Evolutionary conservation across 306 rosid species (phyloP).

Genomic region (Betula pendula): DNA sequence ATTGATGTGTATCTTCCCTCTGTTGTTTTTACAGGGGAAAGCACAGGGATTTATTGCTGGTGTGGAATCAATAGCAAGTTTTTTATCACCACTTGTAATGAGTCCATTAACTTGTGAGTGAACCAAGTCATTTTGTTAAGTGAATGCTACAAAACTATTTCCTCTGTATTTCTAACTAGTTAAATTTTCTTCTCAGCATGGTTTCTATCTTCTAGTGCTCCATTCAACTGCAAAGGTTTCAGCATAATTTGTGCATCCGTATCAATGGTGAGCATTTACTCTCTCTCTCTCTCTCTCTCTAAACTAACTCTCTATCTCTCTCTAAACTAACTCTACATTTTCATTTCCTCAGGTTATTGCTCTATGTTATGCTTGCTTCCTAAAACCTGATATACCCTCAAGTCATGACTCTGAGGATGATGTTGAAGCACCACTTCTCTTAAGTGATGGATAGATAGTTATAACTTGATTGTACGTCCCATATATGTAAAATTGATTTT

Average conservation of each 20-base stretch:
- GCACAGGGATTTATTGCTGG: constrained; percentile 86
- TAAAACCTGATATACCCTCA: constrained; percentile 29
- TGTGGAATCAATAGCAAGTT: constrained; percentile 64
- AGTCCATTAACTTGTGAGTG: constrained; percentile 82
- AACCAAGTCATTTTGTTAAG: neutral
- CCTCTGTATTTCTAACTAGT: neutral
- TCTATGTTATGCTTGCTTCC: constrained; percentile 53
- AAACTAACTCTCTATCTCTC: neutral
- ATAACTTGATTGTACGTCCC: neutral
- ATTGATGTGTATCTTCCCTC: neutral
- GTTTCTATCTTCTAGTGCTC: constrained; percentile 73
- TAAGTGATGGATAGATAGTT: constrained; percentile 22
- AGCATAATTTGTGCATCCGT: constrained; percentile 72
- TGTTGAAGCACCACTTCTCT: constrained; percentile 54
- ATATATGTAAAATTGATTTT: neutral
- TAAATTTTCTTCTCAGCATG: constrained; percentile 51
- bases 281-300: neutral
- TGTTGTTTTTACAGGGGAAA: constrained; percentile 49
- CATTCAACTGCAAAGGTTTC: constrained; percentile 88
- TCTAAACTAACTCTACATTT: constrained; percentile 21
- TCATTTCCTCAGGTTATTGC: constrained; percentile 49
- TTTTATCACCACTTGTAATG: constrained; percentile 73
- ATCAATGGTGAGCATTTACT: constrained; percentile 53
- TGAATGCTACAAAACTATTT: neutral
- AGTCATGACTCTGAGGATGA: constrained; percentile 35